Percentiles rank a stretch among this genome's conserved stretches.
phyloP scores from a whole-genome alignment of 805 yeast genomes.

The Starmerella cellae region DNA sequence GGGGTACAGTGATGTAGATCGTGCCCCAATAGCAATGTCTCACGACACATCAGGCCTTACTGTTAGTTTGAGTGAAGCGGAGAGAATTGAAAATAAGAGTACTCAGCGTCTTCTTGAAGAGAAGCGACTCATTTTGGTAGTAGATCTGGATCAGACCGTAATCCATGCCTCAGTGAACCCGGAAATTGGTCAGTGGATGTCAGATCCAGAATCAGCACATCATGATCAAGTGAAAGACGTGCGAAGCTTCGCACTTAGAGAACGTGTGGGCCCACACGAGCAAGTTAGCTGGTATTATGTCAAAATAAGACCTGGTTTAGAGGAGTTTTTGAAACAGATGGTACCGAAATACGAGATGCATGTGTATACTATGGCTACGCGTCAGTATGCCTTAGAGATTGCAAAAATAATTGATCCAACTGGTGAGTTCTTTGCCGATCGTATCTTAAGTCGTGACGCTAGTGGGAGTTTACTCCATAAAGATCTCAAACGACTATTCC shows the following conservation, averaged over 20 bases:
- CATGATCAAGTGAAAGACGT: slow-evolving; percentile 77
- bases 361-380: slow-evolving; percentile 95
- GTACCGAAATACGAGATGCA: slow-evolving; percentile 71
- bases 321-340: slow-evolving; percentile 53
- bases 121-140: slow-evolving; percentile 72
- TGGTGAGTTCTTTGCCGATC: slow-evolving; percentile 74
- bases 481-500: slow-evolving; percentile 74
- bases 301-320: slow-evolving; percentile 77
- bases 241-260: slow-evolving; percentile 59
- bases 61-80: slow-evolving; percentile 77
- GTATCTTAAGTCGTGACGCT: slow-evolving; percentile 86
- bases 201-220: slow-evolving; percentile 72
- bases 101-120: slow-evolving; percentile 47
- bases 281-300: slow-evolving; percentile 72
- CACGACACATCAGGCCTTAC: slow-evolving; percentile 77
- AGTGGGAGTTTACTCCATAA: slow-evolving; percentile 87
- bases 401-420: slow-evolving; percentile 86
- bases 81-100: slow-evolving; percentile 57
- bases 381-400: slow-evolving; percentile 80
- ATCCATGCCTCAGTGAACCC: slow-evolving; percentile 98
- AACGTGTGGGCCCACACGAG: slow-evolving; percentile 32
- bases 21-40: slow-evolving; percentile 80
- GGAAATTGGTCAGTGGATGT: slow-evolving; percentile 91
- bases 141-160: slow-evolving; percentile 93
- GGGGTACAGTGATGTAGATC: slow-evolving; percentile 50